Evolutionary conservation across 1,139 yeast species (phyloP).

Genomic region (Sugiyamaella novakii): DNA sequence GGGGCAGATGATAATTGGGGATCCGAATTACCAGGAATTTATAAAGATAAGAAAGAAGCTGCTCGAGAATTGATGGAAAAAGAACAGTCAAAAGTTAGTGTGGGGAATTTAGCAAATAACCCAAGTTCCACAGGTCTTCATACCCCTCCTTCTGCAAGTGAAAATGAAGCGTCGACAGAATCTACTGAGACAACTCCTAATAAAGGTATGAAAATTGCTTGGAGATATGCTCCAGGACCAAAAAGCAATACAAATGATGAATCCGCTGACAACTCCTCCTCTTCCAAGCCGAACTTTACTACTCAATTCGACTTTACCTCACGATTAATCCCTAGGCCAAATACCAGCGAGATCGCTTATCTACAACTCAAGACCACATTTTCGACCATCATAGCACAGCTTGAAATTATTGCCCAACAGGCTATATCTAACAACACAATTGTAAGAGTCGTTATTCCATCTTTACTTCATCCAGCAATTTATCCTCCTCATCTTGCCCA

Average conservation of each 20-base stretch:
- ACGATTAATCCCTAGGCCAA: conserved; percentile 66
- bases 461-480: conserved; percentile 74
- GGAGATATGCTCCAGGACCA: conserved; percentile 51
- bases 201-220: conserved; percentile 52
- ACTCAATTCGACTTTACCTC: conserved; percentile 61
- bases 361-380: conserved; percentile 10
- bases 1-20: conserved; percentile 67
- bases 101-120: conserved; percentile 57
- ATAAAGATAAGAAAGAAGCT: conserved; percentile 69
- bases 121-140: not conserved
- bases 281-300: conserved; percentile 28
- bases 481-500: conserved; percentile 60
- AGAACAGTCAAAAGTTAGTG: conserved; percentile 66
- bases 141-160: not conserved
- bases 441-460: conserved; percentile 72
- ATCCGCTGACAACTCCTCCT: conserved; percentile 2
- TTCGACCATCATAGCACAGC: conserved; percentile 12
- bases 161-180: conserved; percentile 8
- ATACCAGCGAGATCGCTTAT: conserved; percentile 54
- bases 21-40: conserved; percentile 75
- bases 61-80: conserved; percentile 62
- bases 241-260: conserved; percentile 18
- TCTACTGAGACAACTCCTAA: conserved; percentile 25
- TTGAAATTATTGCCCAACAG: conserved; percentile 21
- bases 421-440: conserved; percentile 40